Conservation (phyloP, 2,329 filamentous ascomycete genomes). For the Arthrobotrys pseudoclavata region DNA sequence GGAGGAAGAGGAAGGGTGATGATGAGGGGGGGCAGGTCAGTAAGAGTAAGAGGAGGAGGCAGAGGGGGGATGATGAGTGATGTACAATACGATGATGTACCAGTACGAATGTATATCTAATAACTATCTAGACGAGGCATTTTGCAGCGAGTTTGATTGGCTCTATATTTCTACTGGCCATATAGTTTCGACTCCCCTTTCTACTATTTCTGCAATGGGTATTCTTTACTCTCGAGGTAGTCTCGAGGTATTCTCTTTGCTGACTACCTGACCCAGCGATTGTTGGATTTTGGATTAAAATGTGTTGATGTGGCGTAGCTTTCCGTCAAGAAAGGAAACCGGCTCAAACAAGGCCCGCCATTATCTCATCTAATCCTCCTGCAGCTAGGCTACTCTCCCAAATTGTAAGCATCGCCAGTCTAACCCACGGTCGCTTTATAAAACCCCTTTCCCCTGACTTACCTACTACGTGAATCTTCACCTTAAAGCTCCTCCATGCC, state of each 20-base stretch:
- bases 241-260: too few species aligned
- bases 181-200: too few species aligned
- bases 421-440: slow-evolving; percentile 29
- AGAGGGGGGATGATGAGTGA: slow-evolving; percentile 48
- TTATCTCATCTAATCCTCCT: slow-evolving; percentile 22
- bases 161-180: too few species aligned
- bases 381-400: slow-evolving; percentile 18
- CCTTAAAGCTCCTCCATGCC: slow-evolving; percentile 10
- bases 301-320: slow-evolving; percentile 26
- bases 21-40: slow-evolving; percentile 69
- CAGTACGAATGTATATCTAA: background rate
- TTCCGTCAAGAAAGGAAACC: slow-evolving; percentile 2
- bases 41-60: slow-evolving; percentile 66
- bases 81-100: slow-evolving; percentile 35
- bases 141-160: background rate
- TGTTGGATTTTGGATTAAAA: slow-evolving; percentile 6
- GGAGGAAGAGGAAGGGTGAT: slow-evolving; percentile 78
- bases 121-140: background rate
- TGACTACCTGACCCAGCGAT: too few species aligned
- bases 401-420: slow-evolving; percentile 20
- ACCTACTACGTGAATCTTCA: background rate
- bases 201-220: background rate
- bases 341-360: slow-evolving; percentile 15
- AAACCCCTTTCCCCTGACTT: slow-evolving; percentile 5
- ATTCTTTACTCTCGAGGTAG: background rate